Conservation (phyloP, 352 stramenopile genomes). For the Phytophthora pini region DNA sequence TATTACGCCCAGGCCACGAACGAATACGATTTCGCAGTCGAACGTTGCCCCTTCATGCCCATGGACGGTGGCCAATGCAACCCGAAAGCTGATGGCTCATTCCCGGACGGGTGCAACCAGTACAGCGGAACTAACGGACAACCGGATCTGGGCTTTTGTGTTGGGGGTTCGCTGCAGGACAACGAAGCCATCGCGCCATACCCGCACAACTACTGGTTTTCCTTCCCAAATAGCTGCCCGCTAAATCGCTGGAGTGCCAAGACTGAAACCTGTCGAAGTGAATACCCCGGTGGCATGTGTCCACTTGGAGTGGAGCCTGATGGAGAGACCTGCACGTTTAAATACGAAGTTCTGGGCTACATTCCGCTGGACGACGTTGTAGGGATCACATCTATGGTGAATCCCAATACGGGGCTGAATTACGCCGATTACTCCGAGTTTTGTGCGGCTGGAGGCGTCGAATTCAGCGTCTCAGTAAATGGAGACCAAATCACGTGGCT, state of each 20-base stretch:
- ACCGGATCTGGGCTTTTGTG: conserved; percentile 53
- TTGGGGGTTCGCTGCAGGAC: conserved; percentile 49
- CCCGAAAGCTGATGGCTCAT: conserved; percentile 41
- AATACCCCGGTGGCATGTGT: conserved; percentile 56
- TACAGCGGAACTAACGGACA: conserved; percentile 55
- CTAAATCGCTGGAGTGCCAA: conserved; percentile 49
- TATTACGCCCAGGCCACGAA: conserved; percentile 47
- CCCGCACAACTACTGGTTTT: conserved; percentile 83
- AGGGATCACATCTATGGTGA: conserved; percentile 68
- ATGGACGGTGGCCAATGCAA: conserved; percentile 73
- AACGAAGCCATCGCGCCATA: conserved; percentile 70
- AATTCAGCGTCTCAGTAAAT: conserved; percentile 54
- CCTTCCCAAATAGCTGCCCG: conserved; percentile 78
- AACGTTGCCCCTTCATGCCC: conserved; percentile 58
- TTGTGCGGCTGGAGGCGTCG: conserved; percentile 54
- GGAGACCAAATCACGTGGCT: conserved; percentile 36
- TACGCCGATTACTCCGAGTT: conserved; percentile 69
- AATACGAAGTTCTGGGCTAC: conserved; percentile 68
- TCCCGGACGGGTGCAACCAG: conserved; percentile 56
- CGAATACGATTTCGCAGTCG: conserved; percentile 40
- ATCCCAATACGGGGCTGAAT: conserved; percentile 39
- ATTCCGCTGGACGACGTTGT: conserved; percentile 72
- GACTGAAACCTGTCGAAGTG: conserved; percentile 42
- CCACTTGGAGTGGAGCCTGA: conserved; percentile 55
- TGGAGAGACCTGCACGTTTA: conserved; percentile 68